phyloP scores from a whole-genome alignment of 805 yeast species.

The Cyberlindnera lachancei region DNA sequence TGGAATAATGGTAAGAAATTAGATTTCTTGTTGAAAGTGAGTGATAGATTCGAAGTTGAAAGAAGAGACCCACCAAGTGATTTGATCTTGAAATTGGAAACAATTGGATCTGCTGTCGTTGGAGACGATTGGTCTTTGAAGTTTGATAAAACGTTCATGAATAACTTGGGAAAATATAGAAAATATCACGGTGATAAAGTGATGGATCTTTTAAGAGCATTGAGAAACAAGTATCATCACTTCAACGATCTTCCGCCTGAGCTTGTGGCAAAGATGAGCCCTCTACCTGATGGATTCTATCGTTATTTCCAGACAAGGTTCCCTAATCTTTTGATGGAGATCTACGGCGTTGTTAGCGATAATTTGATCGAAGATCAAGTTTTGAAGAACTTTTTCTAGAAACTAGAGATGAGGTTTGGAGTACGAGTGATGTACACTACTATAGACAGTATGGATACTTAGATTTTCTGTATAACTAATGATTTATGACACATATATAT shows the following conservation, averaged over 20 bases:
- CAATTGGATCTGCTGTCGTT: slow-evolving; percentile 40
- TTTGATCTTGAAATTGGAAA: slow-evolving; percentile 48
- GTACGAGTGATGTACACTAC: no score
- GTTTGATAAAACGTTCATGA: slow-evolving; percentile 68
- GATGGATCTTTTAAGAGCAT: slow-evolving; percentile 81
- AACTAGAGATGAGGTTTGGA: not conserved
- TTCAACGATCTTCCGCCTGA: slow-evolving; percentile 77
- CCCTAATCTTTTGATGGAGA: slow-evolving; percentile 71
- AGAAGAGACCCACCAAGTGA: slow-evolving; percentile 71
- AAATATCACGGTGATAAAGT: slow-evolving; percentile 74
- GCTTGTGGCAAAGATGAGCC: slow-evolving; percentile 60
- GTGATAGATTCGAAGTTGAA: slow-evolving; percentile 87
- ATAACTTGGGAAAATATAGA: slow-evolving; percentile 83
- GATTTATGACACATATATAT: no score
- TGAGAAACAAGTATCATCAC: slow-evolving; percentile 92
- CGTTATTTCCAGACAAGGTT: slow-evolving; percentile 65
- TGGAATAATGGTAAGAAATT: slow-evolving; percentile 72
- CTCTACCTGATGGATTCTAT: slow-evolving; percentile 81
- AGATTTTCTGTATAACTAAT: not conserved
- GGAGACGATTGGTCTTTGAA: slow-evolving; percentile 70
- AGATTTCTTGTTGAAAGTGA: slow-evolving; percentile 77
- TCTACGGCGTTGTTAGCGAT: slow-evolving; percentile 53
- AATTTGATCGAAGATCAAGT: slow-evolving; percentile 59
- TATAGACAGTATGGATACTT: not conserved
- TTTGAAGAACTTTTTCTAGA: slow-evolving; percentile 36